These are phyloP conservation scores for Paraphaeosphaeria sporulosa DNA, from an alignment of 2,329 filamentous ascomycete genomes.

Conservation along the genomic window DNA sequence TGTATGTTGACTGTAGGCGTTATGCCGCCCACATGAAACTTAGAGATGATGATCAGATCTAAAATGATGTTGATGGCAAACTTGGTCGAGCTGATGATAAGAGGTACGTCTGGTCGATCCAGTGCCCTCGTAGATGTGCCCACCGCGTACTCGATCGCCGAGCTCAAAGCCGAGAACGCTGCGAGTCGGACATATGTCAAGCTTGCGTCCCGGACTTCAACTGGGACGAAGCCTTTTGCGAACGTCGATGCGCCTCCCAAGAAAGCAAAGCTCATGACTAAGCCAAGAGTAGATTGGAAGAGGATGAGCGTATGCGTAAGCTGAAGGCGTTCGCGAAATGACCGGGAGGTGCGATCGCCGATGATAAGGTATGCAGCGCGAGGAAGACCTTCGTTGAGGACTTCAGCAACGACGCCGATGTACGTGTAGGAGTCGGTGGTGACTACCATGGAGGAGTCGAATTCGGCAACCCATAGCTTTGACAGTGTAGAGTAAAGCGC, in stretches of 20 bases:
- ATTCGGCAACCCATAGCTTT: conserved; percentile 75
- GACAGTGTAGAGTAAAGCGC: conserved; percentile 72
- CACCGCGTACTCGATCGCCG: conserved; percentile 69
- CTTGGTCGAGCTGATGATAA: conserved; percentile 70
- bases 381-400: conserved; percentile 76
- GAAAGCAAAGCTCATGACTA: conserved; percentile 68
- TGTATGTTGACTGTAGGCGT: conserved; percentile 70
- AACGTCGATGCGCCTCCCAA: conserved; percentile 62
- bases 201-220: conserved; percentile 62
- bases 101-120: conserved; percentile 73
- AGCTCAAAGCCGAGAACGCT: conserved; percentile 68
- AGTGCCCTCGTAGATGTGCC: conserved; percentile 68
- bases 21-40: conserved; percentile 64
- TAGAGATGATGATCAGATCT: conserved; percentile 71
- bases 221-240: conserved; percentile 69
- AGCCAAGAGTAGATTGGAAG: conserved; percentile 63
- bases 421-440: conserved; percentile 75
- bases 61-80: conserved; percentile 72
- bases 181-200: conserved; percentile 71
- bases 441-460: conserved; percentile 68
- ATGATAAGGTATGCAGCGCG: conserved; percentile 74
- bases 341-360: conserved; percentile 66
- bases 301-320: conserved; percentile 67
- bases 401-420: conserved; percentile 71
- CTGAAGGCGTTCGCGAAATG: conserved; percentile 59